phyloP scores from a whole-genome alignment of 2,329 filamentous ascomycete species.

The Sclerotinia minor region DNA sequence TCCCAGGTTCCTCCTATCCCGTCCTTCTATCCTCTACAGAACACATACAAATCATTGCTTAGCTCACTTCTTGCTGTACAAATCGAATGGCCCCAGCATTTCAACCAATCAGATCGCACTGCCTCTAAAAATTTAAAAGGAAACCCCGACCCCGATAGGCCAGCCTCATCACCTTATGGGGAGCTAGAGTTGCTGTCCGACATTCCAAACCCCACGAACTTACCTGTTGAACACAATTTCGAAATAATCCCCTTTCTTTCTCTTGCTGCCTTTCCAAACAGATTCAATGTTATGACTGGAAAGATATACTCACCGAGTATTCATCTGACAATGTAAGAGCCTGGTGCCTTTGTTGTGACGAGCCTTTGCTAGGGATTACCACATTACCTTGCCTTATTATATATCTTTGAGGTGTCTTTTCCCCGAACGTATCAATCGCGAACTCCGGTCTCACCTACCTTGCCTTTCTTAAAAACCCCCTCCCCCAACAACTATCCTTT shows the following conservation, averaged over 20 bases:
- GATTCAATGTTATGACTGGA: neutral
- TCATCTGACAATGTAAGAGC: constrained; percentile 37
- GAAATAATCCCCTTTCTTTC: constrained; percentile 16
- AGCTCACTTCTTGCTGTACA: constrained; percentile 8
- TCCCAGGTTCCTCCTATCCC: neutral
- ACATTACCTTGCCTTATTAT: constrained; percentile 23
- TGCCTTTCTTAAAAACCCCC: neutral
- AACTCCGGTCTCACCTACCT: constrained; percentile 21
- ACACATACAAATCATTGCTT: constrained; percentile 5
- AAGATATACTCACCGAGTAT: neutral
- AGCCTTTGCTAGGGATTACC: constrained; percentile 19
- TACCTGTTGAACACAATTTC: constrained; percentile 14
- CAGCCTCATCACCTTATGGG: constrained; percentile 20
- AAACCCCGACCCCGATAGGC: constrained; percentile 5
- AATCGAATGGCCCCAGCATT: constrained; percentile 7
- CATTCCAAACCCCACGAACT: constrained; percentile 24
- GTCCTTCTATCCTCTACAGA: neutral
- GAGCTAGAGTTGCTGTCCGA: constrained; percentile 16
- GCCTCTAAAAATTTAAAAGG: neutral
- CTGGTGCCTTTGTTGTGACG: constrained; percentile 34
- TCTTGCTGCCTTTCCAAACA: neutral
- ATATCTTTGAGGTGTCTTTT: constrained; percentile 15
- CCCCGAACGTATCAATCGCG: constrained; percentile 26
- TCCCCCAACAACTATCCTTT: constrained; percentile 9
- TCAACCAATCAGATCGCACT: neutral